These are phyloP conservation scores for Aphanomyces euteiches DNA, from an alignment of 352 stramenopile species.

Conservation along the genomic window DNA sequence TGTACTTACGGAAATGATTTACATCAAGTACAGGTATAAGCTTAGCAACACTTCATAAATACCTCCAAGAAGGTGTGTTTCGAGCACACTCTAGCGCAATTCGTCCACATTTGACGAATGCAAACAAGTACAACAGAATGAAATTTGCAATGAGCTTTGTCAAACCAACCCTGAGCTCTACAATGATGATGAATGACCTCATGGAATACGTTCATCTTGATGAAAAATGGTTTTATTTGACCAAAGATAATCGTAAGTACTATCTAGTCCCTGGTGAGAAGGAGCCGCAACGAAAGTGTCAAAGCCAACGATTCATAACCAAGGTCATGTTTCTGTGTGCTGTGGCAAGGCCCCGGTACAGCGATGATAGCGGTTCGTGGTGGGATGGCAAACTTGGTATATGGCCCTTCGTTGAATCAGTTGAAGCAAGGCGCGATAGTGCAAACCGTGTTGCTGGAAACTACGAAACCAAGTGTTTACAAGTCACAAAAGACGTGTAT, in stretches of 20 bases:
- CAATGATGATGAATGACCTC: neutral
- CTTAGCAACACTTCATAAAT: neutral
- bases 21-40: neutral
- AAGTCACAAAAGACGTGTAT: neutral
- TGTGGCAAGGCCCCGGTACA: too few species aligned
- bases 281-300: too few species aligned
- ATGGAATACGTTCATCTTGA: slow-evolving; percentile 9
- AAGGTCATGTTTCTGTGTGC: too few species aligned
- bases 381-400: too few species aligned
- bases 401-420: slow-evolving; percentile 34
- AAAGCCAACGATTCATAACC: too few species aligned
- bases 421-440: slow-evolving; percentile 23
- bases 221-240: slow-evolving; percentile 45
- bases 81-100: slow-evolving; percentile 7
- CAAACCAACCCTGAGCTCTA: too few species aligned
- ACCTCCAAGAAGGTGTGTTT: slow-evolving; percentile 11
- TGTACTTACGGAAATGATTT: neutral
- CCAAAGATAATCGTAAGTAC: slow-evolving; percentile 39
- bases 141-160: slow-evolving; percentile 4
- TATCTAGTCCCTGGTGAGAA: too few species aligned
- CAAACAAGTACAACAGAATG: slow-evolving; percentile 1
- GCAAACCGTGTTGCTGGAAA: slow-evolving; percentile 32
- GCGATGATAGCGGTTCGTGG: too few species aligned
- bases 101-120: neutral
- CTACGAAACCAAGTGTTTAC: neutral